Evolutionary conservation across 495 filamentous ascomycete genomes (phyloP), one percentile per base, ranked within the genome.

Genomic region (Parathielavia hyrcaniae): DNA sequence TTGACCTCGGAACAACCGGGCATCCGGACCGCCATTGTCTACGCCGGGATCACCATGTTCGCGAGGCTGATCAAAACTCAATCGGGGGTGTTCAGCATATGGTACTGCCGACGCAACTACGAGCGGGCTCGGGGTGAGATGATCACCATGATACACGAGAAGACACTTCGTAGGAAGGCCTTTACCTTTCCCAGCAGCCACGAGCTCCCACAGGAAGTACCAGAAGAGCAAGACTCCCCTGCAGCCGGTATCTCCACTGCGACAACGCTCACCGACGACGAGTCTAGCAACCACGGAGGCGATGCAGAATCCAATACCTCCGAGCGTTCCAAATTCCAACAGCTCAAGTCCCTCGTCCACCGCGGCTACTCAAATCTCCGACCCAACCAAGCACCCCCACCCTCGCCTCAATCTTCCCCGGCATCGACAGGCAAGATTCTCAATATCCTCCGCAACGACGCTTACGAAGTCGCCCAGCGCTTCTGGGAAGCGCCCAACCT

Each of bases 141-240:
- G 83, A 85, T 95, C 50, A 92, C 88, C 54, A 91, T 90, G 82
- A 75, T 93, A 26, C 91, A 91, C 56, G 88, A 90, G 66, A 95
- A 95, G 71, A 89, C 87, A 0, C 70, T 93, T 10, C 80, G 82
- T 6, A 74, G 89, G 35, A 91, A 92, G 70, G 80, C 88, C 0
- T 79, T 87, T 54, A 82, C 82, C 10, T 67, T 77, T 32, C 71
- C 71, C 46, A 76, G 61, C 58, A 53, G 53, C 3, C 48, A 46
- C 20, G 43, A 55, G 5, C 36, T 46, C 11, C 22, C 19, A 4
- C 23, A 14, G 23, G 45, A 35, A 4, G 19, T 35, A 12, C 8
- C 30, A 58, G 59, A 55, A 53, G 57, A 65, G 8, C 45, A 59
- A 30, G 56, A 66, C 16, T 40, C 67, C 9, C 49, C 50, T 12